Percentiles rank a stretch among this genome's conserved stretches.
These are phyloP conservation scores for Colletotrichum endophyticum DNA, from an alignment of 2,329 filamentous ascomycete species.

Conservation along the genomic window DNA sequence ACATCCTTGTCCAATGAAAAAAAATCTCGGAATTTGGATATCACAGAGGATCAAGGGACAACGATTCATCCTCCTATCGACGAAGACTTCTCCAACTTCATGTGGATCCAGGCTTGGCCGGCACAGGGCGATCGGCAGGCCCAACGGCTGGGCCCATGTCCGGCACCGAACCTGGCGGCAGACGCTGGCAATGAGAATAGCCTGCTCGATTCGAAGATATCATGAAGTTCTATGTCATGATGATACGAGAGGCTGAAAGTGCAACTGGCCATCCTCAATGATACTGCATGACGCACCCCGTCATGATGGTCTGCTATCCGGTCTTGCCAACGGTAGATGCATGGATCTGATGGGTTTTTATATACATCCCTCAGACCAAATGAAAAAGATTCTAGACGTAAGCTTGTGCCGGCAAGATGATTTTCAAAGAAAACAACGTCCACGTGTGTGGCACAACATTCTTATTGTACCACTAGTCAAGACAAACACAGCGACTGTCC, in stretches of 20 bases:
- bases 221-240: neutral
- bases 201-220: neutral
- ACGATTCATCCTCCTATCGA: neutral
- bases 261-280: neutral
- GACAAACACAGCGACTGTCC: neutral
- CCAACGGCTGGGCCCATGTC: neutral
- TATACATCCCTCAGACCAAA: neutral
- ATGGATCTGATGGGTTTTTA: neutral
- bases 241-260: neutral
- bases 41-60: neutral
- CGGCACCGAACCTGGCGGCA: neutral
- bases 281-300: neutral
- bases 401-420: neutral
- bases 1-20: neutral
- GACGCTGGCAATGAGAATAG: neutral
- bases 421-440: neutral
- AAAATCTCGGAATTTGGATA: neutral
- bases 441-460: neutral
- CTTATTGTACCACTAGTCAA: neutral
- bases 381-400: neutral
- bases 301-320: neutral
- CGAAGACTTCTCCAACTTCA: neutral
- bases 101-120: neutral
- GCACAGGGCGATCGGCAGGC: neutral
- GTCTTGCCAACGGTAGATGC: neutral